Base-by-base conservation (phyloP, 257 asterid species). In the Solanum pinnatisectum region DNA sequence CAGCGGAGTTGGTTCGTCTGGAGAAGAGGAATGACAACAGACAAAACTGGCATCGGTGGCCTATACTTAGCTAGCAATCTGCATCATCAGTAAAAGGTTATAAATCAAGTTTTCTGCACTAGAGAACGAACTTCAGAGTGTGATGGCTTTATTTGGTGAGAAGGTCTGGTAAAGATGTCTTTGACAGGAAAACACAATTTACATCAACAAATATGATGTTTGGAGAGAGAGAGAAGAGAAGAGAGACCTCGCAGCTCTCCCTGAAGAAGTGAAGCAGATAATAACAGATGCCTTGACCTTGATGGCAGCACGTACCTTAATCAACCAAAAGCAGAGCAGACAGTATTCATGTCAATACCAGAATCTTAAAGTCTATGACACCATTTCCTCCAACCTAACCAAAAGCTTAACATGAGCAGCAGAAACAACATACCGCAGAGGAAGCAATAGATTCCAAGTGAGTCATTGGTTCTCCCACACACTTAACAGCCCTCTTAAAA, bases 401-500 rank as follows among this genome's bases (percentile, higher is more conserved):
- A 27, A 89, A 67, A 70, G 36, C 86, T 88, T 67, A 36, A 44
- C 10, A 63, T 25, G 37, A 39, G 52, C 16, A 44, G 14, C 33
- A 83, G 7, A 77, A 27, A 82, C 30, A 82, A 30, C 86, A 18
- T 94, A 95, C 98, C 93, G 99, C 99, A 16, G 98, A 94, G 87
- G 99, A 96, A 87, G 99, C 98, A 91, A 96, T 96, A 46, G 99
- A 91, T 91, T 96, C 99, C 91, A 96, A 92, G 91, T 96, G 98
- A 65, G 90, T 90, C 99, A 96, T 96, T 83, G 99, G 98, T 90
- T 96, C 98, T 56, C 98, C 98, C 65, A 95, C 98, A 91, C 88
- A 92, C 89, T 95, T 96, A 49, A 95, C 98, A 37, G 99, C 94
- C 91, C 91, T 95, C 95, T 96, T 96, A 92, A 96, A 96, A 92